Percentiles rank a stretch among this genome's conserved stretches.
Evolutionary conservation across 2,329 filamentous ascomycete species (phyloP).

Genomic region (Diaporthe helianthi): DNA sequence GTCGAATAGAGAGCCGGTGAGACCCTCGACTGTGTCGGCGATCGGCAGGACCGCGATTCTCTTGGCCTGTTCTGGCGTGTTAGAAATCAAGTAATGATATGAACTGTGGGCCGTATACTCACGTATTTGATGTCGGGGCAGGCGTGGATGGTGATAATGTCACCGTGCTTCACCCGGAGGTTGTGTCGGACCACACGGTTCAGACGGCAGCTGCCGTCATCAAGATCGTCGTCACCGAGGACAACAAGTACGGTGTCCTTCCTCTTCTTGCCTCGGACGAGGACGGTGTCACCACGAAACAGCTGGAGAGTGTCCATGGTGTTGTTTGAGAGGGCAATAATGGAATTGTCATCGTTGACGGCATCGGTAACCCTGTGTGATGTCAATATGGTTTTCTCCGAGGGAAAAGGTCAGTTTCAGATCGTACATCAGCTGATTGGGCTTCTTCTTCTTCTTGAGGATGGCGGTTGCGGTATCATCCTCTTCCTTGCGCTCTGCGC

Average conservation of each 20-base stretch:
- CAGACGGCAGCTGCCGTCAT: constrained; percentile 95
- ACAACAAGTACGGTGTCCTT: constrained; percentile 99
- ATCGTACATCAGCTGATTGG: constrained; percentile 91
- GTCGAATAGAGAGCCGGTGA: constrained; percentile 97
- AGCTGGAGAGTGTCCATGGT: constrained; percentile 99
- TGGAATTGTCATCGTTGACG: constrained; percentile 99
- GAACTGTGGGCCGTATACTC: constrained; percentile 49
- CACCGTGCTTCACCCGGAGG: constrained; percentile 96
- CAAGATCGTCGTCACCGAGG: constrained; percentile 94
- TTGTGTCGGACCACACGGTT: constrained; percentile 99
- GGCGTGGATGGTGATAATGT: constrained; percentile 95
- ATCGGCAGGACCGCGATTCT: constrained; percentile 98
- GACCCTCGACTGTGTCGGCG: constrained; percentile 95
- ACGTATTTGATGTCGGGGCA: constrained; percentile 99
- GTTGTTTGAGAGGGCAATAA: constrained; percentile 96
- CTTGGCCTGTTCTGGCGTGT: constrained; percentile 74
- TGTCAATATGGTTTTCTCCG: constrained; percentile 36
- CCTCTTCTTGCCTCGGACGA: constrained; percentile 99
- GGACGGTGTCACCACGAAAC: constrained; percentile 97
- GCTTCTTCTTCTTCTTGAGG: constrained; percentile 99
- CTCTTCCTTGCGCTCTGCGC: constrained; percentile 85
- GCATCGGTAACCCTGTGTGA: constrained; percentile 88
- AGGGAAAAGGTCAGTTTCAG: not conserved
- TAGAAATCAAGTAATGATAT: constrained; percentile 24
- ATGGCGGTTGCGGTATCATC: constrained; percentile 96